A percentile compares a stretch with the other conserved stretches of the same genome.
These are phyloP conservation scores for Scleromitrula shiraiana DNA, from an alignment of 2,329 filamentous ascomycete species.

Conservation along the genomic window DNA sequence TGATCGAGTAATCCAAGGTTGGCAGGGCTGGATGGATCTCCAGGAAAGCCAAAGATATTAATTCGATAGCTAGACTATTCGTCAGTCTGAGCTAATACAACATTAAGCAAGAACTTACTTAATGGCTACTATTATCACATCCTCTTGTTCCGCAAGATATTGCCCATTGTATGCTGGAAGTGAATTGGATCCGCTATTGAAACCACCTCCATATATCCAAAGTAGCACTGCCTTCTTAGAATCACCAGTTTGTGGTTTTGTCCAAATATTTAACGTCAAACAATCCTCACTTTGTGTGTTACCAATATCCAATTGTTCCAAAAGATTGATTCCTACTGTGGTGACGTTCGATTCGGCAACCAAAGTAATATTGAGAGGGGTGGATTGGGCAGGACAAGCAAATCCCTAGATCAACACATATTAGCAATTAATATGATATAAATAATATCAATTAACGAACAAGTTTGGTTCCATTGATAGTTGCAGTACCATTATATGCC, in stretches of 20 bases:
- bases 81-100: constrained; percentile 12
- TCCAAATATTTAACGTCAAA: constrained; percentile 34
- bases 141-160: constrained; percentile 34
- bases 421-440: constrained; percentile 11
- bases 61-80: constrained; percentile 30
- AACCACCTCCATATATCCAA: constrained; percentile 36
- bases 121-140: constrained; percentile 39
- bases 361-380: background rate
- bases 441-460: constrained; percentile 16
- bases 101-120: constrained; percentile 33
- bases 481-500: constrained; percentile 13
- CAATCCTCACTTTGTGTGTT: constrained; percentile 30
- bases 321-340: background rate
- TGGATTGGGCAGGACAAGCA: background rate
- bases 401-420: constrained; percentile 16
- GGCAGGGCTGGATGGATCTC: constrained; percentile 19
- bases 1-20: constrained; percentile 61
- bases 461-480: constrained; percentile 20
- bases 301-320: background rate
- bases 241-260: constrained; percentile 22
- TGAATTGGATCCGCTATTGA: constrained; percentile 31
- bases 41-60: constrained; percentile 34
- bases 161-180: constrained; percentile 35
- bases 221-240: constrained; percentile 34
- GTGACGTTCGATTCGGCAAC: background rate